These are phyloP conservation scores for Bjerkandera adusta DNA, from an alignment of 1,284 basidiomycete genomes.

Conservation along the genomic window DNA sequence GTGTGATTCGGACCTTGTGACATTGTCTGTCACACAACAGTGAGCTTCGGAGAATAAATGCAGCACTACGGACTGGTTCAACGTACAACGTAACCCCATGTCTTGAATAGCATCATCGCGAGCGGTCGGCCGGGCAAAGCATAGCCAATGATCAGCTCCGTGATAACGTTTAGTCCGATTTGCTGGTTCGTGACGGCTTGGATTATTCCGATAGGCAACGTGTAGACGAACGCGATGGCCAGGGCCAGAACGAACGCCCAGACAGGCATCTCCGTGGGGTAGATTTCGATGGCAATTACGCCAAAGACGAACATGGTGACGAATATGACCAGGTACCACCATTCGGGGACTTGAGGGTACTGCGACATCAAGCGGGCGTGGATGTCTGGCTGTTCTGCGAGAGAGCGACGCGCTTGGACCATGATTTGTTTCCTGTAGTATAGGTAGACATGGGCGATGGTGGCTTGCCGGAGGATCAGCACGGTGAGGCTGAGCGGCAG, in stretches of 20 bases:
- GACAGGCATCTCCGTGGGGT: constrained; percentile 63
- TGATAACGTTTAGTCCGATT: constrained; percentile 54
- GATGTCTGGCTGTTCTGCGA: constrained; percentile 81
- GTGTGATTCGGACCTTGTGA: constrained; percentile 30
- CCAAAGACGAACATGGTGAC: constrained; percentile 57
- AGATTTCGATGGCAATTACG: constrained; percentile 67
- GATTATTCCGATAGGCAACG: constrained; percentile 67
- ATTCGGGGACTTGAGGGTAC: constrained; percentile 73
- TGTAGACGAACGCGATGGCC: constrained; percentile 45
- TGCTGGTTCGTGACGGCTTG: constrained; percentile 64
- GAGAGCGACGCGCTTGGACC: constrained; percentile 57
- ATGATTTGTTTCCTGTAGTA: constrained; percentile 82
- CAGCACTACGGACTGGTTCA: no score
- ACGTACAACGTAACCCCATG: constrained; percentile 42
- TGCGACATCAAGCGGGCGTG: constrained; percentile 83
- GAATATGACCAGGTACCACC: constrained; percentile 61
- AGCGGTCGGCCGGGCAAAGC: constrained; percentile 48
- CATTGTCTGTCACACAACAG: constrained; percentile 30
- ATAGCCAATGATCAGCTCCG: constrained; percentile 48
- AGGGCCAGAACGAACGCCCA: constrained; percentile 54
- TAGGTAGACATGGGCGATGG: constrained; percentile 74
- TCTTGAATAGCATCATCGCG: constrained; percentile 66
- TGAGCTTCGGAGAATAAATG: background rate
- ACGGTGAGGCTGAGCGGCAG: background rate
- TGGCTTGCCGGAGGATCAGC: constrained; percentile 22